Evolutionary conservation across 352 stramenopile genomes (phyloP).

Genomic region (Blastocystis hominis): DNA sequence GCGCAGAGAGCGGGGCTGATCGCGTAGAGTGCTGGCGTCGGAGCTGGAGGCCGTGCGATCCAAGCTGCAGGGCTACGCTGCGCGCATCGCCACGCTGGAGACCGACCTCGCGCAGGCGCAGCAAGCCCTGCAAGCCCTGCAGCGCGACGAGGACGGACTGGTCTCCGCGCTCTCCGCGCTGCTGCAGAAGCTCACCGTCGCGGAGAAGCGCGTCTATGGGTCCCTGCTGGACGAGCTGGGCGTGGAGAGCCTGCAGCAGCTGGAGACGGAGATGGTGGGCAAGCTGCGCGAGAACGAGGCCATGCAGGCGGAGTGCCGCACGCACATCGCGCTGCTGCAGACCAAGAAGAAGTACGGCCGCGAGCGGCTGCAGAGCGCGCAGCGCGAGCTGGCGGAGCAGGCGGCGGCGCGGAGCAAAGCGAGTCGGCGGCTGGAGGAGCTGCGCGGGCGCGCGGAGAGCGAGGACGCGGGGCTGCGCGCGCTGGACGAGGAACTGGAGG

Average conservation of each 20-base stretch:
- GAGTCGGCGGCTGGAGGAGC: not conserved
- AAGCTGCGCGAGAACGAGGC: constrained; percentile 35
- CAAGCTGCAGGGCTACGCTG: constrained; percentile 36
- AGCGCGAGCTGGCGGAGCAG: not conserved
- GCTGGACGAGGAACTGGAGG: constrained; percentile 54
- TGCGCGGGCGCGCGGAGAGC: constrained; percentile 66
- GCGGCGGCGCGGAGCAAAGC: not conserved
- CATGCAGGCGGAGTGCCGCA: constrained; percentile 41
- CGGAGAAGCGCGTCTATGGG: constrained; percentile 37
- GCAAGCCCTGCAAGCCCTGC: constrained; percentile 61
- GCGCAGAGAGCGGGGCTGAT: not conserved
- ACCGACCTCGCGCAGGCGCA: constrained; percentile 63
- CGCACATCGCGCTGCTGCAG: constrained; percentile 54
- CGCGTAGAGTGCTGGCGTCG: constrained; percentile 54
- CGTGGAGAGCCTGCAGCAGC: not conserved
- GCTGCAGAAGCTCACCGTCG: constrained; percentile 18
- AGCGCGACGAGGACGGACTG: constrained; percentile 62
- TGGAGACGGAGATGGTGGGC: constrained; percentile 16
- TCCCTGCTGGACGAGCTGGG: constrained; percentile 58
- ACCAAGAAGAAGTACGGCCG: not conserved
- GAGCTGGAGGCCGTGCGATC: constrained; percentile 66
- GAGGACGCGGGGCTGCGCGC: constrained; percentile 70
- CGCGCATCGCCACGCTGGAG: constrained; percentile 62
- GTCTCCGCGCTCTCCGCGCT: constrained; percentile 23
- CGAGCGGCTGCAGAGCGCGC: constrained; percentile 10